Percentiles rank a stretch among this genome's conserved stretches.
phyloP scores from a whole-genome alignment of 345 rosid genomes.

The Lepidium sativum region DNA sequence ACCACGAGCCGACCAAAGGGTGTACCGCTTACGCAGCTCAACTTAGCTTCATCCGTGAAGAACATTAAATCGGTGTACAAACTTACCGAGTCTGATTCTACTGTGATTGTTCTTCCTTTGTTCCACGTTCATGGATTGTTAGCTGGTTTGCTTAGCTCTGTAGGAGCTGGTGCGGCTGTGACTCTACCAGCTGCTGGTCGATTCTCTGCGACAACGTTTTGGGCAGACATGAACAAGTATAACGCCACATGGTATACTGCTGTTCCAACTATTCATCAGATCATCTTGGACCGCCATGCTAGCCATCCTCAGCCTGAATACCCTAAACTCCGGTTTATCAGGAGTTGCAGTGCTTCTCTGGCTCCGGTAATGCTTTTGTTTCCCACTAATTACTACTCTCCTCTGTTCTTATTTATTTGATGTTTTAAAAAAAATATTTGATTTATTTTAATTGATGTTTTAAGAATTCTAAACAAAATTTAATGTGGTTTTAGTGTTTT shows the following conservation, averaged over 20 bases:
- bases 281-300: conserved; percentile 64
- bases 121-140: conserved; percentile 85
- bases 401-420: too few species aligned
- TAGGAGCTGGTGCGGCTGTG: conserved; percentile 69
- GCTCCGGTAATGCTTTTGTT: conserved; percentile 39
- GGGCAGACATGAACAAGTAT: conserved; percentile 61
- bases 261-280: conserved; percentile 89
- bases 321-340: conserved; percentile 66
- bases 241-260: conserved; percentile 93
- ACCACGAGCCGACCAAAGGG: conserved; percentile 80
- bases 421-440: too few species aligned
- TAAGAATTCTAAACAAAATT: too few species aligned
- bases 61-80: conserved; percentile 62
- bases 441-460: too few species aligned
- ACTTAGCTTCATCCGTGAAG: conserved; percentile 42
- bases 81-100: conserved; percentile 66
- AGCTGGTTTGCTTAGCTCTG: conserved; percentile 68
- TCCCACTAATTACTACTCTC: background rate
- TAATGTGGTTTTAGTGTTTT: too few species aligned
- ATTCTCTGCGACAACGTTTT: conserved; percentile 79
- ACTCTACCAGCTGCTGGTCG: conserved; percentile 72
- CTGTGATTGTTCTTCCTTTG: conserved; percentile 69
- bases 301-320: conserved; percentile 48
- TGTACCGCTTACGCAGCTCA: conserved; percentile 62
- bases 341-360: conserved; percentile 87